phyloP scores from a whole-genome alignment of 495 filamentous ascomycete species.

The Tuber magnatum region DNA sequence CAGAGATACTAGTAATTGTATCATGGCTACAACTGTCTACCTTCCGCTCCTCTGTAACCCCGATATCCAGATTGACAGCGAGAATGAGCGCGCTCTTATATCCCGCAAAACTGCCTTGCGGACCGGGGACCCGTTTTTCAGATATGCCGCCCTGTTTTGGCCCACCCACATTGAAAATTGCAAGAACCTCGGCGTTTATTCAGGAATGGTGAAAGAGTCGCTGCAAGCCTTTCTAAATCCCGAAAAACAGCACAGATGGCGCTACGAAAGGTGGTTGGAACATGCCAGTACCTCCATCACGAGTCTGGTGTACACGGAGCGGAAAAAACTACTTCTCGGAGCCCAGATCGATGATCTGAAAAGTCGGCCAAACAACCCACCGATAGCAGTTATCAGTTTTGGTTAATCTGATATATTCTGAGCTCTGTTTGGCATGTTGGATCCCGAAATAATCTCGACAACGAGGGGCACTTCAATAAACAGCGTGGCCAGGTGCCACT shows the following conservation, averaged over 20 bases:
- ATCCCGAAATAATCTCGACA: background rate
- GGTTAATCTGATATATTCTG: background rate
- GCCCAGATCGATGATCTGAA: background rate
- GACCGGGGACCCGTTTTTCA: background rate
- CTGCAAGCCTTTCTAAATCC: constrained; percentile 5
- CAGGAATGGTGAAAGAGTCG: background rate
- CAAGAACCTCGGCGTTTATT: background rate
- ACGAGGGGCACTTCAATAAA: constrained; percentile 3
- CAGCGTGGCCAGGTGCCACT: background rate
- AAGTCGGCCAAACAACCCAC: background rate
- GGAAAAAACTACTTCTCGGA: background rate
- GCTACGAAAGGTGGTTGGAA: background rate
- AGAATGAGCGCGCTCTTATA: background rate
- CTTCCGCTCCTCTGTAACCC: constrained; percentile 3
- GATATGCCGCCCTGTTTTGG: constrained; percentile 7
- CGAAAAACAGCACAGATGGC: background rate
- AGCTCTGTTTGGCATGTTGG: background rate
- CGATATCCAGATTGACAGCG: background rate
- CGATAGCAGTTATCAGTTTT: background rate
- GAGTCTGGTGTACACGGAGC: background rate
- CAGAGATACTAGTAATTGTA: background rate
- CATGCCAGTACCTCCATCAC: background rate
- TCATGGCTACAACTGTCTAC: constrained; percentile 18
- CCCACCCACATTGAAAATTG: constrained; percentile 6
- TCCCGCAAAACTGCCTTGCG: background rate